Base-by-base conservation (phyloP, 1,139 yeast species). In the Blastobotrys indianensis region DNA sequence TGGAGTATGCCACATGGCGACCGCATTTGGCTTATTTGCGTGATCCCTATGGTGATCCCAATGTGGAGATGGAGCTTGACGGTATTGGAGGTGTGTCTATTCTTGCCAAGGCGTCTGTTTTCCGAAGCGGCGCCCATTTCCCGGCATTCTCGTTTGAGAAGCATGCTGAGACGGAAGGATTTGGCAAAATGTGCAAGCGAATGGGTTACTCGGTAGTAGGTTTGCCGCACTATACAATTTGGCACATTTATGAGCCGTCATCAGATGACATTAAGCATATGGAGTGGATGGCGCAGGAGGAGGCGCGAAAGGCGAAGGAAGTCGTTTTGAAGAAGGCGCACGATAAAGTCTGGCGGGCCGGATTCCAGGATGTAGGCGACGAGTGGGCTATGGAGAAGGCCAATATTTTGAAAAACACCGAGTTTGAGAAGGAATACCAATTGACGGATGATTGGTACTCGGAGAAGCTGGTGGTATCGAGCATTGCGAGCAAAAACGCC, bases 231-330 rank as follows among this genome's bases (percentile, higher is more conserved):
- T 86, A 87, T 62, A 92, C 85, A 37, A 82, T 86, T 52, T 86
- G 95, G 96, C 96, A 86, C 64, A 82, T 86, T 51, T 86, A 85
- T 64, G 96, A 86, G 65, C 95, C 95, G 16, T 82, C 90, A 6
- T 74, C 81, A 2, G 95, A 85, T 59, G 95, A 85, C 68, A 72
- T 85, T 67, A 83, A 85, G 67, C 95, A 87, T 62, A 87, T 87
- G 95, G 95, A 85, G 63, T 86, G 95, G 95, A 85, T 87, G 95
- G 95, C 94, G 0, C 78, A 85, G 58, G 95, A 87, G 65, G 95
- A 87, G 64, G 80, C 79, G 48, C 77, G 94, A 54, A 80, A 77
- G 58, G 71, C 76, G 52, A 83, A 79, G 62, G 87, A 84, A 59
- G 79, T 77, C 42, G 76, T 78, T 61, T 71, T 80, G 50, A 76